These are phyloP conservation scores for Eucalyptus viminalis DNA, from an alignment of 345 rosid species.

Conservation along the genomic window DNA sequence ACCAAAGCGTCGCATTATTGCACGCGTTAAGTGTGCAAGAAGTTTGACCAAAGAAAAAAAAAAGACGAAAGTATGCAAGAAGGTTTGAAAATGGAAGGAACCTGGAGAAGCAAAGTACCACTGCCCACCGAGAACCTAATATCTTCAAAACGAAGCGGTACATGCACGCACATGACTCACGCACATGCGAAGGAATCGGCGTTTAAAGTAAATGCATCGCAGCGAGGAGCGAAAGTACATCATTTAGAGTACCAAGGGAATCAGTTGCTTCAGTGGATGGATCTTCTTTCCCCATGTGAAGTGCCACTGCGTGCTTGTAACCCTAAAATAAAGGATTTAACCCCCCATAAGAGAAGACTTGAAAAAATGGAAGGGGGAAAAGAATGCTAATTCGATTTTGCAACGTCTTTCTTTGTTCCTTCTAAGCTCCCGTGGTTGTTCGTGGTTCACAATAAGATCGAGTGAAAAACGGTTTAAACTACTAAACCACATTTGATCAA, in stretches of 20 bases:
- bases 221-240: not conserved
- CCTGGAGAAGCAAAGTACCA: not conserved
- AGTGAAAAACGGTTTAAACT: not conserved
- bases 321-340: not conserved
- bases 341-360: not conserved
- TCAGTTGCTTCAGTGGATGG: not conserved
- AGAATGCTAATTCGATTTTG: not conserved
- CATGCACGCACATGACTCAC: not conserved
- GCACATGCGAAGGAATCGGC: not conserved
- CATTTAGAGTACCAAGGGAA: not conserved
- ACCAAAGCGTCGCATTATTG: not conserved
- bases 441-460: not conserved
- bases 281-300: not conserved
- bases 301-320: not conserved
- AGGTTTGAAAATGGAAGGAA: not conserved
- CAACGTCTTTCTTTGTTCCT: not conserved
- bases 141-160: not conserved
- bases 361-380: not conserved
- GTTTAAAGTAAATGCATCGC: not conserved
- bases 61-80: not conserved
- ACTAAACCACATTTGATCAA: not conserved
- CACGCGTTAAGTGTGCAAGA: not conserved
- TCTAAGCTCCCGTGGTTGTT: not conserved
- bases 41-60: not conserved
- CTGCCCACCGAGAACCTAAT: not conserved